Percentiles rank a stretch among this genome's conserved stretches.
Evolutionary conservation across 805 yeast species (phyloP).

Genomic region (Nakazawaea siamensis): DNA sequence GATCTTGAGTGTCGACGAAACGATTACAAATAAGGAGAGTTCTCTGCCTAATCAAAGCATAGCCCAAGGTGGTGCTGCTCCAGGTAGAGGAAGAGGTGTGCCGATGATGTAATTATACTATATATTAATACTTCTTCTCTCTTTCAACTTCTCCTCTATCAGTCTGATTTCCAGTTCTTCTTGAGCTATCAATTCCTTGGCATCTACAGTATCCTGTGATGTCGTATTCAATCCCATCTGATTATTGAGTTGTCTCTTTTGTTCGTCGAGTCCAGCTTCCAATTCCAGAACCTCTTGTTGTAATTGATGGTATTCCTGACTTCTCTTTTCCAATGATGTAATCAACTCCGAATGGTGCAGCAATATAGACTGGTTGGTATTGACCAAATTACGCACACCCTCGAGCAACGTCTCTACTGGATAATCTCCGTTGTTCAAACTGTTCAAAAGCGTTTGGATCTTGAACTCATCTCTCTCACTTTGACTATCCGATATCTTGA

Average conservation of each 20-base stretch:
- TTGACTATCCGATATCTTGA: slow-evolving; percentile 4
- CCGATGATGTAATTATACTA: slow-evolving; percentile 20
- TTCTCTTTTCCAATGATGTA: background rate
- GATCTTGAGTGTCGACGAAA: slow-evolving; percentile 93
- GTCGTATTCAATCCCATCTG: background rate
- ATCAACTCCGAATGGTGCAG: slow-evolving; percentile 8
- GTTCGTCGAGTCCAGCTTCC: slow-evolving; percentile 34
- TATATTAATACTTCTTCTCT: slow-evolving; percentile 4
- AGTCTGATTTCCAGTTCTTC: slow-evolving; percentile 38
- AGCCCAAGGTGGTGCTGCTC: slow-evolving; percentile 34
- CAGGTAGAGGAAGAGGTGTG: slow-evolving; percentile 68
- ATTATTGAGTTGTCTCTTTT: slow-evolving; percentile 19
- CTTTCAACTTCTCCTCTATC: slow-evolving; percentile 29
- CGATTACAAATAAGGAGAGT: slow-evolving; percentile 67
- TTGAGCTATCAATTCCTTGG: slow-evolving; percentile 30
- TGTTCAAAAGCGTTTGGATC: slow-evolving; percentile 18
- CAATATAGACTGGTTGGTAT: slow-evolving; percentile 28
- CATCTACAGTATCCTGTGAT: slow-evolving; percentile 14
- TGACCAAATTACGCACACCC: slow-evolving; percentile 27
- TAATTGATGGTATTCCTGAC: slow-evolving; percentile 24
- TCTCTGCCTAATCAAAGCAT: slow-evolving; percentile 41
- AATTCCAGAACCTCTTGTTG: slow-evolving; percentile 31
- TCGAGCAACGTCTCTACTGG: slow-evolving; percentile 37
- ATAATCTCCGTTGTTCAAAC: slow-evolving; percentile 24
- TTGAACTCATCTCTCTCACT: slow-evolving; percentile 5